Base-by-base conservation (phyloP, 164 flowering plant species). In the Tetracentron sinense region DNA sequence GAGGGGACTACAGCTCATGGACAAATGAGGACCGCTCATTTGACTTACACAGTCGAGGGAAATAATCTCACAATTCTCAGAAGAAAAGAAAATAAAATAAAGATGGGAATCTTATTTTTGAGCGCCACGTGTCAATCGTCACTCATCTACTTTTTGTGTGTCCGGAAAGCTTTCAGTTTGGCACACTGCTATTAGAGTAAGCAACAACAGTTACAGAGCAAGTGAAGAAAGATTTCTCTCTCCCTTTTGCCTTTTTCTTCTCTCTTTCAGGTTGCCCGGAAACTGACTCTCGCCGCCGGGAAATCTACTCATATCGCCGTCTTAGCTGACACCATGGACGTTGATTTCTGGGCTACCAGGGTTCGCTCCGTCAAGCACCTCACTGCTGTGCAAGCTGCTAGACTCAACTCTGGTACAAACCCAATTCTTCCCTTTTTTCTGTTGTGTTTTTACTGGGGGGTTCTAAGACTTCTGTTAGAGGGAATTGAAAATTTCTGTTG, bases 341-440 rank as follows among this genome's bases (percentile, higher is more conserved):
- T 82, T 59, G 85, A 79, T 54, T 80, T 80, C 74, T 80, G 83
- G 86, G 69, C 83, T 54, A 73, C 86, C 3, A 78, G 78, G 61
- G 62, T 74, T 58, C 79, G 71, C 54, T 69, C 88, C 11, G 30
- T 79, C 56, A n/a, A n/a, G n/a, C n/a, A n/a, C n/a, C n/a, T n/a
- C n/a, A n/a, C n/a, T n/a, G n/a, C n/a, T n/a, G 66, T 73, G 62
- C 83, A 73, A 14, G 70, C 85, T 63, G 61, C 82, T 7, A 70
- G 75, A n/a, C 67, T 72, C 62, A 62, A 62, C 79, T 73, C 82
- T 51, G 85, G 87, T 83, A 69, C 54, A 63, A 2, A 29, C 26
- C 6, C 29, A 8, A 19, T 38, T 50, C 6, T 7, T 25, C 4
- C 7, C 42, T 50, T n/a, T 28, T 58, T 22, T 11, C 19, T 2